Base-by-base conservation (phyloP, 495 filamentous ascomycete species). In the Lepidopterella palustris region DNA sequence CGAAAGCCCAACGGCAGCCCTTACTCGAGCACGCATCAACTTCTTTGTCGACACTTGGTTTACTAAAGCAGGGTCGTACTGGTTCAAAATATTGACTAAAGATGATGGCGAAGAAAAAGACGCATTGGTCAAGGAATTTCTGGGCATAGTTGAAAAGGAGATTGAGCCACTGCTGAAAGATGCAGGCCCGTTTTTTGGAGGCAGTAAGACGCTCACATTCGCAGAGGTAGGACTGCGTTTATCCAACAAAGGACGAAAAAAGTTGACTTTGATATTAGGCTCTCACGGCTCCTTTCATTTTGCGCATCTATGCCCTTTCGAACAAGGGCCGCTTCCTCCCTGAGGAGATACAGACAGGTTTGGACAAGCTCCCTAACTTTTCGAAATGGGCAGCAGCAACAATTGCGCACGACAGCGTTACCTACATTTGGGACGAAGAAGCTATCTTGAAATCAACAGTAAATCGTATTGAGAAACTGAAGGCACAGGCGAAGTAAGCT, bases 11-110 rank as follows among this genome's bases (percentile, higher is more conserved):
- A 47, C 59, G 42, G 71, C 55, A 24, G 77, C 82, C 23, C 72
- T 87, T 10, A 72, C 76, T 57, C 80, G 90, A n/a, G 88, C 89
- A 3, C 79, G 81, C 26, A 78, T 89, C 56, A 74, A 75, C 56
- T 87, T 91, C 75, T 93, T 96, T 70, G 82, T 85, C 51, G 89
- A 95, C 61, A 80, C 88, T 5, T 92, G 80, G 75, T 72, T 79
- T 62, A 76, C 63, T 66, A 93, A 92, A 72, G 74, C 86, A 50
- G 73, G 79, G 9, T 53, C 72, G 4, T 64, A 71, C 20, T 67
- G 82, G 42, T 77, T 75, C 59, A 68, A 73, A 1, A 61, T 82
- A 5, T 24, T 83, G 48, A 45, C 1, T 4, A 73, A 76, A 27
- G 71, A 66, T 47, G 68, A 61, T 0, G 72, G 71, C 2, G 77